phyloP scores from a whole-genome alignment of 176 grass and related monocot genomes.

The Phoenix dactylifera region DNA sequence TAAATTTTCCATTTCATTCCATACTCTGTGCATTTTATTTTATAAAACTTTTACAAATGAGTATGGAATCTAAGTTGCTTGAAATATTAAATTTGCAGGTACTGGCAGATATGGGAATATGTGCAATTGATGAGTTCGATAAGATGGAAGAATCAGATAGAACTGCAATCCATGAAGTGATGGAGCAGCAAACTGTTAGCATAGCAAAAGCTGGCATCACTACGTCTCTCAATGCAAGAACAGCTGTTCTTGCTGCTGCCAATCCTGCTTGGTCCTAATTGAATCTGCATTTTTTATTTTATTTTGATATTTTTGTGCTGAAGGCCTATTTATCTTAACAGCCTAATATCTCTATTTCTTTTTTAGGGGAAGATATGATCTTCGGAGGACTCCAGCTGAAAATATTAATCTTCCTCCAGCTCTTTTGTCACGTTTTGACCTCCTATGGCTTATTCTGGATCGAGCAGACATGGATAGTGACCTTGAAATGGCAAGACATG shows the following conservation, averaged over 20 bases:
- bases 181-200: constrained; percentile 99
- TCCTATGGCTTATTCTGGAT: constrained; percentile 97
- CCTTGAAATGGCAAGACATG: constrained; percentile 97
- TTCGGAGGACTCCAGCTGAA: constrained; percentile 97
- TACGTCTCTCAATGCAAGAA: constrained; percentile 97
- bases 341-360: background rate
- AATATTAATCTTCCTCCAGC: constrained; percentile 99
- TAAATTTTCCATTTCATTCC: no score
- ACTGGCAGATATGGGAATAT: constrained; percentile 95
- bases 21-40: no score
- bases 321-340: no score
- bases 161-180: constrained; percentile 98
- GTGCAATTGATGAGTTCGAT: constrained; percentile 99
- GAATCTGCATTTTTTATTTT: constrained; percentile 12
- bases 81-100: constrained; percentile 50
- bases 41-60: no score
- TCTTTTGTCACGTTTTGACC: constrained; percentile 88
- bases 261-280: constrained; percentile 86
- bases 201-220: constrained; percentile 99
- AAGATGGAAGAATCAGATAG: constrained; percentile 99
- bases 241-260: constrained; percentile 83
- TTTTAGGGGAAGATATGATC: constrained; percentile 94
- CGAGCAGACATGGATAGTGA: constrained; percentile 96
- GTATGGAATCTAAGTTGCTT: background rate
- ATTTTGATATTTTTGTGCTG: background rate